Evolutionary conservation across 345 rosid genomes (phyloP).

Genomic region (Eucalyptus urophylla): DNA sequence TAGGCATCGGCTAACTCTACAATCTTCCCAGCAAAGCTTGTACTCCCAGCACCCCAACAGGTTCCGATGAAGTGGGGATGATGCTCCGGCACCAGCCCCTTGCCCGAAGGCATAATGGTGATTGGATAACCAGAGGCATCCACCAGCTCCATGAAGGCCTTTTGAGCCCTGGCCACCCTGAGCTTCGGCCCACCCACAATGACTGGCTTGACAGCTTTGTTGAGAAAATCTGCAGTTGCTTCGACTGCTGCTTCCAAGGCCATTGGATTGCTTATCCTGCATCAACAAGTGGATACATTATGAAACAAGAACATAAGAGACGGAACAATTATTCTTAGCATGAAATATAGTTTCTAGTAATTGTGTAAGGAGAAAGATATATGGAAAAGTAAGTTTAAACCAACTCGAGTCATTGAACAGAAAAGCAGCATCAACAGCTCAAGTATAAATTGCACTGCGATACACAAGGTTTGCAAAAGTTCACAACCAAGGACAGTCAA

Average conservation of each 20-base stretch:
- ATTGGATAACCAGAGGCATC: conserved; percentile 46
- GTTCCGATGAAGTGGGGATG: conserved; percentile 63
- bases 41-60: conserved; percentile 69
- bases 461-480: background rate
- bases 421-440: background rate
- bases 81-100: conserved; percentile 57
- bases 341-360: background rate
- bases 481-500: background rate
- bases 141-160: conserved; percentile 40
- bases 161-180: conserved; percentile 42
- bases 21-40: conserved; percentile 42
- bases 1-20: conserved; percentile 76
- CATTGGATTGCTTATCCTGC: conserved; percentile 49
- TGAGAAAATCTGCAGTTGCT: conserved; percentile 46
- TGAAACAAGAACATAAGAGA: background rate
- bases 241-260: conserved; percentile 70
- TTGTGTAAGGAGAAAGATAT: background rate
- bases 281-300: background rate
- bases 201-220: conserved; percentile 71
- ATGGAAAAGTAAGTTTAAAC: background rate
- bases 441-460: background rate
- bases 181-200: conserved; percentile 55
- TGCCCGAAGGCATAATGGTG: conserved; percentile 58
- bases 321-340: background rate
- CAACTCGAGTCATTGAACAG: background rate